Evolutionary conservation across 192 early-diverging fungal genomes (phyloP).

Genomic region (Umbelopsis sp.): DNA sequence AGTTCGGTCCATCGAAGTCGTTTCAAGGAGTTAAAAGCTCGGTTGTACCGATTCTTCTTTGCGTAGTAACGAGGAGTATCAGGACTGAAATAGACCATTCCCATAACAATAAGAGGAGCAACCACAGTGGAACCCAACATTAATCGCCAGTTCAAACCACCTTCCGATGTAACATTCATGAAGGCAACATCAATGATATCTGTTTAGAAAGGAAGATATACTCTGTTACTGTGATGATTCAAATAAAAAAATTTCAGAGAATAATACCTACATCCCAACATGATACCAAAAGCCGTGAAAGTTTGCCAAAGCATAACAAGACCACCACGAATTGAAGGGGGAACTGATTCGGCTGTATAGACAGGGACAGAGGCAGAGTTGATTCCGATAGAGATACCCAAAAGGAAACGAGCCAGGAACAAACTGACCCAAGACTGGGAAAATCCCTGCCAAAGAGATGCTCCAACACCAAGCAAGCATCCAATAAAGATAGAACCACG

Average conservation of each 20-base stretch:
- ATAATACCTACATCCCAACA: conserved; percentile 19
- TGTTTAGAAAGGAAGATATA: not conserved
- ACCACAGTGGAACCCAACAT: conserved; percentile 16
- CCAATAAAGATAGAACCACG: conserved; percentile 12
- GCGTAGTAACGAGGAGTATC: conserved; percentile 19
- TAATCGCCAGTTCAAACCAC: conserved; percentile 16
- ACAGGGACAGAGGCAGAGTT: conserved; percentile 12
- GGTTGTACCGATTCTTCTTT: not conserved
- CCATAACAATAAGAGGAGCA: conserved; percentile 1
- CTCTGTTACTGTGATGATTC: not conserved
- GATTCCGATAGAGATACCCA: conserved; percentile 13
- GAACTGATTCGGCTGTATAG: conserved; percentile 17
- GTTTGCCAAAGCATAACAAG: conserved; percentile 18
- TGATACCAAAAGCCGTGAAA: conserved; percentile 17
- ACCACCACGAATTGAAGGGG: not conserved
- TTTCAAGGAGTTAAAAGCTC: not conserved
- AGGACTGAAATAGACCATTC: conserved; percentile 8
- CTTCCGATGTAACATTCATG: not conserved
- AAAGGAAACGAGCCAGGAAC: conserved; percentile 10
- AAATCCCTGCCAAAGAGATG: conserved; percentile 11
- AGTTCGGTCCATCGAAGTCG: conserved; percentile 12
- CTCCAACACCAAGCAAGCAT: not conserved
- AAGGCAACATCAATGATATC: conserved; percentile 19
- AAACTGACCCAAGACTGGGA: conserved; percentile 16
- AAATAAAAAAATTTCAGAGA: too few species aligned